Base-by-base conservation (phyloP, 2,329 filamentous ascomycete genomes). In the Claviceps sp. region DNA sequence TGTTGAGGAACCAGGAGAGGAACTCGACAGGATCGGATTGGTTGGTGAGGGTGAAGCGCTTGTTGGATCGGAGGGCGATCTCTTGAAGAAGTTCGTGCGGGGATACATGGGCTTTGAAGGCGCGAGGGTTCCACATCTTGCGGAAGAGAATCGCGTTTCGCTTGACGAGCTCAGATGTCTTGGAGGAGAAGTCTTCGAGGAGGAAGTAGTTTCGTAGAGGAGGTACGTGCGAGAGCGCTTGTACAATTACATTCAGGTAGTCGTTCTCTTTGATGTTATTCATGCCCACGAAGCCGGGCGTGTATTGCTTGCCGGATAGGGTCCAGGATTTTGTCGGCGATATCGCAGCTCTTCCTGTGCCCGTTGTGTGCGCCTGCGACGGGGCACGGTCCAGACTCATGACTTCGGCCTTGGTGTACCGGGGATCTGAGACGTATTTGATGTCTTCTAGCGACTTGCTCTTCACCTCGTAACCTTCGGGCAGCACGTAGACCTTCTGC, bases 191-290 rank as follows among this genome's bases (percentile, higher is more conserved):
- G 59, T 94, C 79, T 63, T 95, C 88, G 1, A 97, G 78, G 61
- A 98, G 82, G 64, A 97, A 83, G 70, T 82, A 97, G 66, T 97
- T 96, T 37, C 93, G 82, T 58, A 98, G 73, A 4, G 93, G 91
- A 20, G 83, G 74, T 26, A 97, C 88, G 67, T 98, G 93, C 2
- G 91, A 84, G 39, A 98, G 77, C 6, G 90, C 85, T 67, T 98
- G 93, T 47, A 95, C 85, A 3, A 96, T 80, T 26, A 95, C 91
- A 64, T 98, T 98, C 63, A 97, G 78, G 71, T 98, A 98, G 72
- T 98, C 93, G 70, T 98, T 98, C 53, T 93, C 88, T 69, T 98
- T 98, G 76, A 98, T 96, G 70, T 98, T 98, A 76, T 98, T 98
- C 87, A 98, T 94, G 58, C 93, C 93, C 55, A 98, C 88, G 65